Conservation (phyloP, 768 basidiomycete species). For the Tricholoma saponaceum region DNA sequence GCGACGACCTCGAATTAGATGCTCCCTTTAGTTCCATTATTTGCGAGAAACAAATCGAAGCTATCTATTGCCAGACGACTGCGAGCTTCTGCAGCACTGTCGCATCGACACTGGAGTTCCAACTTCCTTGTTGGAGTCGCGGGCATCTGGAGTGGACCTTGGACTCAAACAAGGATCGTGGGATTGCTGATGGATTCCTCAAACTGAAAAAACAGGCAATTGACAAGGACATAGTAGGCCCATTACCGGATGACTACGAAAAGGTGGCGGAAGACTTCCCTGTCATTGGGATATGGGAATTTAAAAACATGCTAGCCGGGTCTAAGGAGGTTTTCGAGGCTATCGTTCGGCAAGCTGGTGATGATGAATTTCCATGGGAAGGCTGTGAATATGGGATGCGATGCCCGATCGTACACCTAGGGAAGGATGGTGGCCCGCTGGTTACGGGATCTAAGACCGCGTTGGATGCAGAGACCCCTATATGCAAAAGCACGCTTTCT, state of each 20-base stretch:
- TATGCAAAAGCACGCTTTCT: too few species aligned
- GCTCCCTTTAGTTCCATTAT: too few species aligned
- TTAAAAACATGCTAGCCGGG: conserved; percentile 12
- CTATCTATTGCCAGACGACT: not conserved
- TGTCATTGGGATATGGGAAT: conserved; percentile 12
- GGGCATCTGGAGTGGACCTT: not conserved
- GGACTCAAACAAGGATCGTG: not conserved
- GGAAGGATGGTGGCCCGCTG: not conserved
- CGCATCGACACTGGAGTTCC: conserved; percentile 8
- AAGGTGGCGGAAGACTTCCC: conserved; percentile 2
- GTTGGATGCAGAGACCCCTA: too few species aligned
- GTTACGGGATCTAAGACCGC: conserved; percentile 7
- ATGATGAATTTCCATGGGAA: conserved; percentile 3
- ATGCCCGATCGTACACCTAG: conserved; percentile 1
- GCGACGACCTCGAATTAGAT: too few species aligned
- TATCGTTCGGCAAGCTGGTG: not conserved
- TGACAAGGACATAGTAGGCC: not conserved
- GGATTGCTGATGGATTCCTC: conserved; percentile 10
- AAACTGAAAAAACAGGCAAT: not conserved
- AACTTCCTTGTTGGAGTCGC: not conserved
- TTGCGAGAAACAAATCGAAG: not conserved
- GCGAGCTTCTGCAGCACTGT: not conserved
- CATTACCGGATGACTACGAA: not conserved
- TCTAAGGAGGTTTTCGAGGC: not conserved
- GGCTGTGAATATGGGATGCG: conserved; percentile 1